Percentiles rank a stretch among this genome's conserved stretches.
phyloP scores from a whole-genome alignment of 208 protist species.

The Trypanosoma cruzi region DNA sequence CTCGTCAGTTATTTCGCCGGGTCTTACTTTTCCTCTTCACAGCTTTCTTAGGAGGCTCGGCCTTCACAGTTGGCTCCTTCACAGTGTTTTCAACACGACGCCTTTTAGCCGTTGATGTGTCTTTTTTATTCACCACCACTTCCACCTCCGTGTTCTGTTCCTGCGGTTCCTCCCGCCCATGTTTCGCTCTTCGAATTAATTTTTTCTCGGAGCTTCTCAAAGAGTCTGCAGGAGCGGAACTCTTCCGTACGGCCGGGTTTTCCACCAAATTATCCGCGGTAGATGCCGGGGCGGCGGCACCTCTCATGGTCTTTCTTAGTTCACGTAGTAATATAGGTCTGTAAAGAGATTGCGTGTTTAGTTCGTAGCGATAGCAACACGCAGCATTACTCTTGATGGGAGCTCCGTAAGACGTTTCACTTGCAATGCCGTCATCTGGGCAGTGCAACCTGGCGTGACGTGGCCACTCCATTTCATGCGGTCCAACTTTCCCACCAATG shows the following conservation, averaged over 20 bases:
- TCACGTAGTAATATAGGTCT: slow-evolving; percentile 41
- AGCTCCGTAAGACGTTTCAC: slow-evolving; percentile 41
- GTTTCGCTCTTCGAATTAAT: neutral
- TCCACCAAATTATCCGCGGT: neutral
- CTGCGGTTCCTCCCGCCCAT: neutral
- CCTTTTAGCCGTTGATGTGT: neutral
- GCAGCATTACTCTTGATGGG: slow-evolving; percentile 62
- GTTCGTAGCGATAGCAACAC: slow-evolving; percentile 72
- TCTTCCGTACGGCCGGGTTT: neutral
- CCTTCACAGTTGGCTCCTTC: neutral
- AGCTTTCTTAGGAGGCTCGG: neutral
- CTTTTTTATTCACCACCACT: neutral
- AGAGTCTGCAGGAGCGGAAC: neutral
- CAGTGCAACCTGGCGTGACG: slow-evolving; percentile 62
- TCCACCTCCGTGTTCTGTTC: neutral
- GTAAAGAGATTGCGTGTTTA: slow-evolving; percentile 59
- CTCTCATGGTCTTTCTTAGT: neutral
- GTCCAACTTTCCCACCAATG: slow-evolving; percentile 67
- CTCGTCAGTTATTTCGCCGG: slow-evolving; percentile 12
- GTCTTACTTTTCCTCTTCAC: neutral
- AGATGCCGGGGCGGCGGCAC: neutral
- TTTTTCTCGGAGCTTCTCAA: neutral
- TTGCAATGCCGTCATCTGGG: slow-evolving; percentile 61
- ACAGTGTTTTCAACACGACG: neutral
- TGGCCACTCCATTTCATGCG: slow-evolving; percentile 63